Percentiles rank a stretch among this genome's conserved stretches.
Evolutionary conservation across 192 early-diverging fungal species (phyloP).

Genomic region (Pecoramyces ruminantium): DNA sequence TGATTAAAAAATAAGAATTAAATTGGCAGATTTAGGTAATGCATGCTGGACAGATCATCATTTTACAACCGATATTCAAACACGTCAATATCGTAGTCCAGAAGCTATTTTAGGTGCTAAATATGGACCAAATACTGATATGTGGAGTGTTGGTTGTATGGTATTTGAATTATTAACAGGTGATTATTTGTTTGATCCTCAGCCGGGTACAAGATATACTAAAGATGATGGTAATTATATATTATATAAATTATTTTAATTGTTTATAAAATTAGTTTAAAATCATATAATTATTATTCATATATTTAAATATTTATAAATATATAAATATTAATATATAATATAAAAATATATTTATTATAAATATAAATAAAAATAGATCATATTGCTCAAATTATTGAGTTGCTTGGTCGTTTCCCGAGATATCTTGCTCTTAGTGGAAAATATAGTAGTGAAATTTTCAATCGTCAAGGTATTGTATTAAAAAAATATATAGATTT

Average conservation of each 20-base stretch:
- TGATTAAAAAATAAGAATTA: constrained; percentile 32
- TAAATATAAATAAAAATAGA: constrained; percentile 37
- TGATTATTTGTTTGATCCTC: constrained; percentile 91
- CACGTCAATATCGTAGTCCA: constrained; percentile 88
- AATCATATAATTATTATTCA: too few relatives aligned
- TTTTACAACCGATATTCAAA: constrained; percentile 92
- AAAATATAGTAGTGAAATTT: constrained; percentile 68
- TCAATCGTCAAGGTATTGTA: constrained; percentile 56
- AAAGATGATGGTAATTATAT: constrained; percentile 67
- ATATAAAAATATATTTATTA: too few relatives aligned
- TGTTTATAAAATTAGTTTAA: too few relatives aligned
- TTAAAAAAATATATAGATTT: background rate
- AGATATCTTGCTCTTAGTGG: constrained; percentile 63
- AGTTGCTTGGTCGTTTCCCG: constrained; percentile 75
- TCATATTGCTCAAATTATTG: constrained; percentile 91
- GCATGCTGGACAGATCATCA: constrained; percentile 92
- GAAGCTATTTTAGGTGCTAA: constrained; percentile 81
- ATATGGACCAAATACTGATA: constrained; percentile 74
- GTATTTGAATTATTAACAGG: constrained; percentile 84
- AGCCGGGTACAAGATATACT: constrained; percentile 56
- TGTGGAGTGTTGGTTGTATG: constrained; percentile 91
- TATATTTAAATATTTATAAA: too few relatives aligned
- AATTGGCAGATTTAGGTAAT: constrained; percentile 93
- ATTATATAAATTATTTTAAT: too few relatives aligned
- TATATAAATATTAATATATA: too few relatives aligned